Evolutionary conservation across 345 rosid genomes (phyloP).

Genomic region (Brassica nigra): DNA sequence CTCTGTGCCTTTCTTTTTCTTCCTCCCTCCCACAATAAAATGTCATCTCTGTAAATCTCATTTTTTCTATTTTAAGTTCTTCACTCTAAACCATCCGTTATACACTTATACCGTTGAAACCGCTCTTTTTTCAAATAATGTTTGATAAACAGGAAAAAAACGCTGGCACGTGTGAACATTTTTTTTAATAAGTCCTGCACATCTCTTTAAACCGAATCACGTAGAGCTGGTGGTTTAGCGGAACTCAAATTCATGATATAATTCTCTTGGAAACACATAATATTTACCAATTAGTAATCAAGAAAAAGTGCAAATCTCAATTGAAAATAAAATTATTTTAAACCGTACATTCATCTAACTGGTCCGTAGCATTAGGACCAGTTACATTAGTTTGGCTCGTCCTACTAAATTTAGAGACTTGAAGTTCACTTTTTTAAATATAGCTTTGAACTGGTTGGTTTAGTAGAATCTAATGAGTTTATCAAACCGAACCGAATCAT

Average conservation of each 20-base stretch:
- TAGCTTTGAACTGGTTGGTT: neutral
- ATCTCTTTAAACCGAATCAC: neutral
- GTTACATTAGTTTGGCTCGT: neutral
- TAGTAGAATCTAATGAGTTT: neutral
- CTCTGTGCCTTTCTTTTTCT: constrained; percentile 8
- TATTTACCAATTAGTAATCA: too few relatives aligned
- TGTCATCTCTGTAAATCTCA: constrained; percentile 18
- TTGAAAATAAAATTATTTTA: too few relatives aligned
- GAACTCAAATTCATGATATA: neutral
- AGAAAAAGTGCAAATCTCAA: too few relatives aligned
- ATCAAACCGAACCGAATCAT: neutral
- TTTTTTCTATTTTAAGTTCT: constrained; percentile 37
- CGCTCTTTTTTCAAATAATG: constrained; percentile 7
- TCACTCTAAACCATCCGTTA: constrained; percentile 32
- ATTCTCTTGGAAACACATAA: neutral
- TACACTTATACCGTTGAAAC: constrained; percentile 27
- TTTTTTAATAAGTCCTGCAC: neutral
- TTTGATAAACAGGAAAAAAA: neutral
- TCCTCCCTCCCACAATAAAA: neutral
- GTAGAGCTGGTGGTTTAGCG: neutral
- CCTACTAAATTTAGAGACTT: neutral
- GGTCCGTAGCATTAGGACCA: too few relatives aligned
- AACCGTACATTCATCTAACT: too few relatives aligned
- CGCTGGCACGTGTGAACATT: constrained; percentile 2
- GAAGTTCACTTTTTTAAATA: neutral